A percentile compares a stretch with the other conserved stretches of the same genome.
Evolutionary conservation across 306 rosid genomes (phyloP).

Genomic region (Vicia sativa): DNA sequence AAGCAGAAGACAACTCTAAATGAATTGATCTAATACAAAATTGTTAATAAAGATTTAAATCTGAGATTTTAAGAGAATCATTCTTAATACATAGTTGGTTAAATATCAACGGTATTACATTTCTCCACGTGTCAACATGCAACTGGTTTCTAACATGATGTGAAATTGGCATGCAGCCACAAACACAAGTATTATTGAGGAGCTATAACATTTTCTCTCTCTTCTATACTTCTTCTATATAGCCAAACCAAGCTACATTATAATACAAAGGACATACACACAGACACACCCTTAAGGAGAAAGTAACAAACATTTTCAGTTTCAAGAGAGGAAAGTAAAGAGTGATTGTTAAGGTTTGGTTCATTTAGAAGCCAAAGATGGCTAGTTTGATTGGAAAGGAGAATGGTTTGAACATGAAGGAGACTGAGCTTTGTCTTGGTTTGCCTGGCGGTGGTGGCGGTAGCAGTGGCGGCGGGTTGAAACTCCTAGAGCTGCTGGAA

Average conservation of each 20-base stretch:
- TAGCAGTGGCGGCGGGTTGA: slow-evolving; percentile 58
- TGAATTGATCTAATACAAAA: no score
- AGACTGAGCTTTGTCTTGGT: slow-evolving; percentile 95
- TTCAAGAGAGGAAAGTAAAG: slow-evolving; percentile 16
- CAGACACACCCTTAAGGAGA: slow-evolving; percentile 21
- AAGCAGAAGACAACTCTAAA: no score
- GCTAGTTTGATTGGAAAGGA: slow-evolving; percentile 45
- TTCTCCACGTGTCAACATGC: slow-evolving; percentile 38
- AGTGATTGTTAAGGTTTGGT: slow-evolving; percentile 17
- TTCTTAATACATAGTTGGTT: background rate
- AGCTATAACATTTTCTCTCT: slow-evolving; percentile 39
- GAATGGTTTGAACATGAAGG: slow-evolving; percentile 64
- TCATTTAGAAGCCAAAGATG: slow-evolving; percentile 50
- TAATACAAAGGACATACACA: slow-evolving; percentile 42
- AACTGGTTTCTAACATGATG: slow-evolving; percentile 36
- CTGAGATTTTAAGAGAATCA: no score
- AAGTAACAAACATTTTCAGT: background rate
- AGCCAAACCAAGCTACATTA: slow-evolving; percentile 48
- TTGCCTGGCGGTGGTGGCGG: slow-evolving; percentile 72
- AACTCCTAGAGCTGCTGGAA: slow-evolving; percentile 65
- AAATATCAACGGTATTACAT: slow-evolving; percentile 50
- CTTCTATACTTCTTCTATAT: slow-evolving; percentile 39
- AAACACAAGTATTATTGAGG: slow-evolving; percentile 72
- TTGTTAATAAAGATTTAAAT: no score
- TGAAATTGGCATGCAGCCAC: slow-evolving; percentile 59